Base-by-base conservation (phyloP, 441 rosid genomes). In the Kokia cookei region DNA sequence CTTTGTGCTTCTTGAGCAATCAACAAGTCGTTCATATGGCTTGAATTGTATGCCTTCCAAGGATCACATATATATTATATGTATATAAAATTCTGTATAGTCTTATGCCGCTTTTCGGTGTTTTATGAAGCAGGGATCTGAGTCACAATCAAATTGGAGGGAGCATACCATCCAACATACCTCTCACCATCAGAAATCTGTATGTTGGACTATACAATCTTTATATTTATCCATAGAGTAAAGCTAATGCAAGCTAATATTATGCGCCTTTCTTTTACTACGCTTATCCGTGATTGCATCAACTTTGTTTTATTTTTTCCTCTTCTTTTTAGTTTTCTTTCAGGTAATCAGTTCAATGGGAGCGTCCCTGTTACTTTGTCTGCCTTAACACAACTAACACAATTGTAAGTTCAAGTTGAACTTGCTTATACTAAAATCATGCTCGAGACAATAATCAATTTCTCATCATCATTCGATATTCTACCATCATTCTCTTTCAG, bases 101-200 rank as follows among this genome's bases (percentile, higher is more conserved):
- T 12, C 71, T 74, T 69, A 73, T 59, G 50, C 12, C 53, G n/a
- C 40, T 35, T 71, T 63, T 24, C 47, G 42, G 59, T 73, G 72
- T 78, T 50, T 77, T 59, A 27, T 69, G 79, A 72, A 75, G 75
- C 94, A 96, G 99, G 79, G 98, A 92, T 87, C 75, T 96, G 64
- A 91, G 97, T 80, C 78, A 86, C 84, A 96, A 96, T 82, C 92
- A 81, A 72, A 89, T 96, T 17, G 89, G 90, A 66, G 99, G 99
- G 80, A 83, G 77, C 55, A 81, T 96, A 77, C 99, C 98, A 9
- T 84, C 84, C 68, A 83, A 72, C 79, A 81, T 93, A 80, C 99
- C 99, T 3, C 77, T 69, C 51, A 86, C 97, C 62, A 73, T 96
- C 78, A 77, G 79, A 65, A 86, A 78, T 80, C 69, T 96, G 99